These are phyloP conservation scores for Nepenthes alata DNA, from an alignment of 179 eudicot genomes.

Conservation along the genomic window DNA sequence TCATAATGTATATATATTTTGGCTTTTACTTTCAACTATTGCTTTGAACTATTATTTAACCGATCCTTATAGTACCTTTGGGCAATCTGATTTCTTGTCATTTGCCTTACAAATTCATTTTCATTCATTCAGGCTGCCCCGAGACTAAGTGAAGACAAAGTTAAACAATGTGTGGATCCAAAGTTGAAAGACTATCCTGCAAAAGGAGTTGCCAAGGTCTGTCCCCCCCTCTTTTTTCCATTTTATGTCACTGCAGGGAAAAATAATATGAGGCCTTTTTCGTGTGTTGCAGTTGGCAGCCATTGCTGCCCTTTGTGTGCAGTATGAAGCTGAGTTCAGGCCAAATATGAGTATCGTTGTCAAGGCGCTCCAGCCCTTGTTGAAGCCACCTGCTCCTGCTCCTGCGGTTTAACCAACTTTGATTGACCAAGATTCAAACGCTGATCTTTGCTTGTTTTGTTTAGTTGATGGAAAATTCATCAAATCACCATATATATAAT, in stretches of 20 bases:
- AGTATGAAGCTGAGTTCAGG: constrained; percentile 11
- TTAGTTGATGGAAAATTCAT: too few relatives aligned
- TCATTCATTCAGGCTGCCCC: constrained; percentile 7
- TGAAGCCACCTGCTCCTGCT: constrained; percentile 9
- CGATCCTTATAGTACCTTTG: neutral
- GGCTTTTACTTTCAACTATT: too few relatives aligned
- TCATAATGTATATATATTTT: neutral
- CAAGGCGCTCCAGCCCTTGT: constrained; percentile 12
- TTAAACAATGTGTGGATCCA: constrained; percentile 11
- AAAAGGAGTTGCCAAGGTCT: constrained; percentile 12
- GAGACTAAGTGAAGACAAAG: constrained; percentile 15
- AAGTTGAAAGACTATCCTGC: constrained; percentile 15
- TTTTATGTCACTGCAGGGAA: neutral
- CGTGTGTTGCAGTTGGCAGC: constrained; percentile 10
- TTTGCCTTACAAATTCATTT: neutral
- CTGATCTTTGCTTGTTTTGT: too few relatives aligned
- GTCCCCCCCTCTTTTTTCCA: neutral
- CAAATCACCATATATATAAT: too few relatives aligned
- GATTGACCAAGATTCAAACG: too few relatives aligned
- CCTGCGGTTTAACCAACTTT: constrained; percentile 1
- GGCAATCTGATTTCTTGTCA: neutral
- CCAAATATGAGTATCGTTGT: constrained; percentile 13
- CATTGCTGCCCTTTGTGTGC: constrained; percentile 10
- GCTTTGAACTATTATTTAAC: neutral
- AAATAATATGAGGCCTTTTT: neutral